Percentiles rank a stretch among this genome's conserved stretches.
Conservation (phyloP, 2,329 filamentous ascomycete genomes). For the Botrytis fragariae region DNA sequence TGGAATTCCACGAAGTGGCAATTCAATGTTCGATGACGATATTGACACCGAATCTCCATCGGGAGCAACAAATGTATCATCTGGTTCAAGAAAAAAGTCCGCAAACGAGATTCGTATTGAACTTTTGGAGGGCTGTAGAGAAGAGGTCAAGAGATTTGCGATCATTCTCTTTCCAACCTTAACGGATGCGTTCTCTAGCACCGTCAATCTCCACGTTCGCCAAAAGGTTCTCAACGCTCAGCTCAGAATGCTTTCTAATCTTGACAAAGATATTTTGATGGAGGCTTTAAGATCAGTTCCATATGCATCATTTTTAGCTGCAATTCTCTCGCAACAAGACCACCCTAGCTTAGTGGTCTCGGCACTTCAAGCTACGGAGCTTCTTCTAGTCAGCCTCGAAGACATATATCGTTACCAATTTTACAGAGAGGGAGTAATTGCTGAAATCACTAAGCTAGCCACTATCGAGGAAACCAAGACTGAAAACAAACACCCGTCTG, state of each 20-base stretch:
- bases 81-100: constrained; percentile 50
- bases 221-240: constrained; percentile 96
- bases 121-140: constrained; percentile 76
- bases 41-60: constrained; percentile 42
- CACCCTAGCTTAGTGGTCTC: constrained; percentile 83
- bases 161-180: constrained; percentile 91
- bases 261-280: constrained; percentile 80
- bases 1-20: constrained; percentile 58
- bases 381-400: constrained; percentile 80
- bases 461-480: constrained; percentile 36
- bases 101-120: constrained; percentile 80
- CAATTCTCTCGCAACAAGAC: constrained; percentile 93
- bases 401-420: constrained; percentile 93
- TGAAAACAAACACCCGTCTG: constrained; percentile 24
- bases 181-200: constrained; percentile 96
- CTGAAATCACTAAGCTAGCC: constrained; percentile 82
- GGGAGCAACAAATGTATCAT: constrained; percentile 46
- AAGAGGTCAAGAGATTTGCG: constrained; percentile 86
- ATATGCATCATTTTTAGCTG: constrained; percentile 92
- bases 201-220: constrained; percentile 89
- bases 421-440: constrained; percentile 92
- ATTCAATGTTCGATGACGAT: constrained; percentile 46
- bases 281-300: constrained; percentile 85
- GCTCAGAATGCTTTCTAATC: constrained; percentile 93
- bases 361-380: constrained; percentile 83